A percentile compares a stretch with the other conserved stretches of the same genome.
Evolutionary conservation across 139 green algal genomes (phyloP).

Genomic region (Closterium sp.): DNA sequence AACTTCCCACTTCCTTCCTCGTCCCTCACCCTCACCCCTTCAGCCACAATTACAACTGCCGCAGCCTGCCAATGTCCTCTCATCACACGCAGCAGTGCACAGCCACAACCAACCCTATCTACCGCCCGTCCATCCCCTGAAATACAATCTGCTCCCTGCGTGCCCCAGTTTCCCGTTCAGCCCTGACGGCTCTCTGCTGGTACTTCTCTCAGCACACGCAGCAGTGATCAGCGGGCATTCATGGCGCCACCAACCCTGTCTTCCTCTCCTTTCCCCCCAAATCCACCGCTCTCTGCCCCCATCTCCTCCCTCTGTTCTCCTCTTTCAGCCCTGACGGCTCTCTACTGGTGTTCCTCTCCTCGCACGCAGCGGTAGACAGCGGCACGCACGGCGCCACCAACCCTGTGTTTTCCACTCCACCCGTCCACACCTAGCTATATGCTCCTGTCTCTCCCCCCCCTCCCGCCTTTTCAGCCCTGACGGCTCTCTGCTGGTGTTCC

Average conservation of each 20-base stretch:
- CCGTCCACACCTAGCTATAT: not conserved
- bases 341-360: slow-evolving; percentile 72
- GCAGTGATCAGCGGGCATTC: slow-evolving; percentile 68
- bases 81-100: slow-evolving; percentile 61
- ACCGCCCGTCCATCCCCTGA: too few relatives aligned
- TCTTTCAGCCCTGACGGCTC: slow-evolving; percentile 41
- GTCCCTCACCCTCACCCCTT: too few relatives aligned
- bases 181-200: slow-evolving; percentile 59
- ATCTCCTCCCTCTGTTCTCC: slow-evolving; percentile 47
- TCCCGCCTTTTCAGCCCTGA: slow-evolving; percentile 7
- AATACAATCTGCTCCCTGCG: too few relatives aligned
- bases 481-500: slow-evolving; percentile 67
- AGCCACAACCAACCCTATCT: slow-evolving; percentile 26
- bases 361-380: slow-evolving; percentile 62
- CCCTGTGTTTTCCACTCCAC: slow-evolving; percentile 59
- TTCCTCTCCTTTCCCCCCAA: slow-evolving; percentile 56
- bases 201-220: slow-evolving; percentile 71
- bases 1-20: too few relatives aligned
- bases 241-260: slow-evolving; percentile 63
- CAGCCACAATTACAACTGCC: slow-evolving; percentile 49
- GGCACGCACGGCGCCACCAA: slow-evolving; percentile 74
- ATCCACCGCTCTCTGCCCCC: too few relatives aligned
- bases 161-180: not conserved
- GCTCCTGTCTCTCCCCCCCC: too few relatives aligned
- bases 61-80: slow-evolving; percentile 68